These are phyloP conservation scores for Aeschynomene evenia DNA, from an alignment of 306 rosid genomes.

Conservation along the genomic window DNA sequence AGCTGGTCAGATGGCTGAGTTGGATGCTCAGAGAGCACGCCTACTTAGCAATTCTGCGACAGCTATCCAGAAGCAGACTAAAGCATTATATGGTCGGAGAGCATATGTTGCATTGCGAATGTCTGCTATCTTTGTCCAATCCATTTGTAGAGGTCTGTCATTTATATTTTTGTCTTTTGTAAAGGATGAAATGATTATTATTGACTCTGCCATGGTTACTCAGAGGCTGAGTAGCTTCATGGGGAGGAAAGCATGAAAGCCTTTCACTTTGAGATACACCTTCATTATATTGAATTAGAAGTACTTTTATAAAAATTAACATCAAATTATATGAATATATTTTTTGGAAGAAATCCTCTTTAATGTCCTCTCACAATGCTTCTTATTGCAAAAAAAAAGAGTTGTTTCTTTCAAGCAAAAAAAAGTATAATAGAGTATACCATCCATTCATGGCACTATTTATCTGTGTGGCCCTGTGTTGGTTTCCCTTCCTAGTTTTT, in stretches of 20 bases:
- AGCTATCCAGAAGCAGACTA: conserved; percentile 57
- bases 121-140: conserved; percentile 55
- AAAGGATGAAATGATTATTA: neutral
- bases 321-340: neutral
- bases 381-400: conserved; percentile 12
- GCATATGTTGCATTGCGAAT: conserved; percentile 39
- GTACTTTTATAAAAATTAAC: neutral
- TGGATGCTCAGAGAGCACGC: conserved; percentile 65
- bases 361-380: conserved; percentile 1
- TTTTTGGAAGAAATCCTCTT: neutral
- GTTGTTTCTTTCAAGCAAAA: neutral
- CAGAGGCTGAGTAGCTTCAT: neutral
- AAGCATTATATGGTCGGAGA: conserved; percentile 42
- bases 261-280: neutral
- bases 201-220: conserved; percentile 15
- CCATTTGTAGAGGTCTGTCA: conserved; percentile 78
- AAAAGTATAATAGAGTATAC: neutral
- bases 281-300: conserved; percentile 1
- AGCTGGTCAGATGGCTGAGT: conserved; percentile 91
- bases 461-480: neutral
- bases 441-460: conserved; percentile 8
- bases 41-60: conserved; percentile 54
- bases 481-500: conserved; percentile 18
- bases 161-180: conserved; percentile 8
- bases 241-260: neutral